phyloP scores from a whole-genome alignment of 106 monocot genomes.

The Hemerocallis citrina region DNA sequence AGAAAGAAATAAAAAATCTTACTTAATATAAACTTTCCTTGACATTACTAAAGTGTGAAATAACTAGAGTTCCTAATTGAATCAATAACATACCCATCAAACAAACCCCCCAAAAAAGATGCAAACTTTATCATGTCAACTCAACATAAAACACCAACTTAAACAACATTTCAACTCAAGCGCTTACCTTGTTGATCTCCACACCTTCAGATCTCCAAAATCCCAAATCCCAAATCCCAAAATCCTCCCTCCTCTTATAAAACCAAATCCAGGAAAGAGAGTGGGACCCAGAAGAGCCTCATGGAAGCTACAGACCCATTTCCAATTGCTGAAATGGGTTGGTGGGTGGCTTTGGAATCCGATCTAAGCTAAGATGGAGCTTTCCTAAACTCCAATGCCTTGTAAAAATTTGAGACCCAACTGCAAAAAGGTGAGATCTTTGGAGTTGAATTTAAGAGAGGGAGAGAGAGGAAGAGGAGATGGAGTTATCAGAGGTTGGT shows the following conservation, averaged over 20 bases:
- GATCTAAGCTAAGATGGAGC: conserved; percentile 2
- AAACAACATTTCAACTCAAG: not conserved
- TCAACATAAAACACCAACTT: not conserved
- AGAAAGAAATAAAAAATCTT: not conserved
- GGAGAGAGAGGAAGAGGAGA: conserved; percentile 15
- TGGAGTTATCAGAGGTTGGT: conserved; percentile 31
- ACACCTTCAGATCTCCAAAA: conserved; percentile 3
- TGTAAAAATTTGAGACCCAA: too few relatives aligned
- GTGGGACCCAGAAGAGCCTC: conserved; percentile 1
- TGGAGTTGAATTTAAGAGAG: too few relatives aligned
- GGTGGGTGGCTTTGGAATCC: not conserved
- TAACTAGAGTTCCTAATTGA: too few relatives aligned
- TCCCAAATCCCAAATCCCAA: not conserved
- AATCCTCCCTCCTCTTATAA: conserved; percentile 3
- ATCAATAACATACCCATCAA: not conserved
- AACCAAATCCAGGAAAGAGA: conserved; percentile 2
- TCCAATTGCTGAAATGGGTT: not conserved
- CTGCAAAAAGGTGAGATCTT: conserved; percentile 1
- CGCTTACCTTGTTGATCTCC: not conserved
- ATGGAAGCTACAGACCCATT: conserved; percentile 9
- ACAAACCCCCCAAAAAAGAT: not conserved
- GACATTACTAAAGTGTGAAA: too few relatives aligned
- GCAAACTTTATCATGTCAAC: not conserved
- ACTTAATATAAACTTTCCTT: too few relatives aligned
- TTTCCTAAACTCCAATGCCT: not conserved